Conservation (phyloP, 495 filamentous ascomycete species). For the Jackrogersella multiformis region DNA sequence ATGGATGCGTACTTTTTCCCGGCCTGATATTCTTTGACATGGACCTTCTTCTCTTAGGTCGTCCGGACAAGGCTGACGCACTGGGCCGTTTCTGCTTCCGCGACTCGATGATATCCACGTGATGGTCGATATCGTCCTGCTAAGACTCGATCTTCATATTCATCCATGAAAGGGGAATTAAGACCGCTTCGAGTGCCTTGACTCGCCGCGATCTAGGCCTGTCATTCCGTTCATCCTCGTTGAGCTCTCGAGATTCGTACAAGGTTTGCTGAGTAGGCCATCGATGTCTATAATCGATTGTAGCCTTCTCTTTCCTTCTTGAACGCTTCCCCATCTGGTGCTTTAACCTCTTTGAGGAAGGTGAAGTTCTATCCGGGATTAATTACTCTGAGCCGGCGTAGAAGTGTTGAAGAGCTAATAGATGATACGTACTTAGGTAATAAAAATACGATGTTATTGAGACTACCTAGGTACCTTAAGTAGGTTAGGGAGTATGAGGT, state of each 20-base stretch:
- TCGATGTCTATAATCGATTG: constrained; percentile 42
- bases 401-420: no score
- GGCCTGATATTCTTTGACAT: constrained; percentile 7
- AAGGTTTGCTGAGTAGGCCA: constrained; percentile 47
- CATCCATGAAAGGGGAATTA: constrained; percentile 27
- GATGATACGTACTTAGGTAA: no score
- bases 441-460: no score
- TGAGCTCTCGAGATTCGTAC: constrained; percentile 27
- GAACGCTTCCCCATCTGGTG: constrained; percentile 15
- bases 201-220: constrained; percentile 29
- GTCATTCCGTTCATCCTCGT: background rate
- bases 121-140: constrained; percentile 37
- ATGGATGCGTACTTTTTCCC: constrained; percentile 42
- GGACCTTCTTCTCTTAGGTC: background rate
- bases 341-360: background rate
- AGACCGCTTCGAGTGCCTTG: constrained; percentile 30
- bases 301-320: constrained; percentile 24
- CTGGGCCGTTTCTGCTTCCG: constrained; percentile 25
- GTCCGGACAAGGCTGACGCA: constrained; percentile 3
- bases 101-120: constrained; percentile 26
- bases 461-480: no score
- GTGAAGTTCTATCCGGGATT: background rate
- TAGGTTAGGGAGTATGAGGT: no score
- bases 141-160: constrained; percentile 38
- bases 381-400: no score